Conservation (phyloP, 768 basidiomycete species). For the Termitomyces sp. region DNA sequence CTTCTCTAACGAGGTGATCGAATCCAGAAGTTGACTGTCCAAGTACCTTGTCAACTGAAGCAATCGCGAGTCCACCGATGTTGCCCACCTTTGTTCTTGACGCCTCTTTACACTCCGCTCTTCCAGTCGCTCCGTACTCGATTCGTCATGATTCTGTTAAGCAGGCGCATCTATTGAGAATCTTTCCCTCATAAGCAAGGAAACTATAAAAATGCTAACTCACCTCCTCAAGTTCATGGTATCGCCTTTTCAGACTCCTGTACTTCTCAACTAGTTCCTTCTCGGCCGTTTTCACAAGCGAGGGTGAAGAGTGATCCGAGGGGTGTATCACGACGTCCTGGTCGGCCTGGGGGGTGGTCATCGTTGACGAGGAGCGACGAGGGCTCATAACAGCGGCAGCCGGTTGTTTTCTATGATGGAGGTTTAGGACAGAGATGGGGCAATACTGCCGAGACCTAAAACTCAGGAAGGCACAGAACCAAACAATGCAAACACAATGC, state of each 20-base stretch:
- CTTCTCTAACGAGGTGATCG: conserved; percentile 57
- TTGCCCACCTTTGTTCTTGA: conserved; percentile 59
- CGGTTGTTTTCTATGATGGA: conserved; percentile 18
- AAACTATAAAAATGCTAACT: conserved; percentile 25
- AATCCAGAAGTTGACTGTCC: conserved; percentile 49
- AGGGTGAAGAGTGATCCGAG: conserved; percentile 34
- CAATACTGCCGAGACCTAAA: conserved; percentile 27
- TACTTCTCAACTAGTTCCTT: conserved; percentile 60
- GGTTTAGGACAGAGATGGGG: conserved; percentile 25
- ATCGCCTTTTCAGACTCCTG: conserved; percentile 58
- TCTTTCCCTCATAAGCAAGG: conserved; percentile 22
- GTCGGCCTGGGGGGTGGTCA: conserved; percentile 40
- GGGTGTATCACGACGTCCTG: conserved; percentile 52
- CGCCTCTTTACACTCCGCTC: conserved; percentile 61
- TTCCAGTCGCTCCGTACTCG: conserved; percentile 48
- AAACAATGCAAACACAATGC: conserved; percentile 39
- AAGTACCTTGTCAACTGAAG: neutral
- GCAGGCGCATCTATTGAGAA: conserved; percentile 20
- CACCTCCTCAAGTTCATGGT: conserved; percentile 70
- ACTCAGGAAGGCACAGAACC: conserved; percentile 30
- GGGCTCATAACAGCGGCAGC: conserved; percentile 19
- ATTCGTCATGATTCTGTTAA: conserved; percentile 57
- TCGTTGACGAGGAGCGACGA: conserved; percentile 19
- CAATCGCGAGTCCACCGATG: neutral
- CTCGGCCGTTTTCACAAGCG: conserved; percentile 32